Evolutionary conservation across 257 asterid species (phyloP).

Genomic region (Penstemon newberryi): DNA sequence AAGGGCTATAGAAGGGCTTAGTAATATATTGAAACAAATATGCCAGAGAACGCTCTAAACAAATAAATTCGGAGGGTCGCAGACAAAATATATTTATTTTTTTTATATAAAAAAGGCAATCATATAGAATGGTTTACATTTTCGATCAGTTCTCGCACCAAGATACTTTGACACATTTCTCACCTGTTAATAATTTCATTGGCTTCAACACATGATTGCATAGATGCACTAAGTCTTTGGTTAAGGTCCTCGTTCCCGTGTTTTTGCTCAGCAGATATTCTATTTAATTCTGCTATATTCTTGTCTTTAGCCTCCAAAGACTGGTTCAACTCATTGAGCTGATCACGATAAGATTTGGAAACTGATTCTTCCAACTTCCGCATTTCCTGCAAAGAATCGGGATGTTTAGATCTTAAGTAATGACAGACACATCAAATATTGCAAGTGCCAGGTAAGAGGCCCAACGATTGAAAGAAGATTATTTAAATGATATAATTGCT

Average conservation of each 20-base stretch:
- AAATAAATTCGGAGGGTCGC: no score
- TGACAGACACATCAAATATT: slow-evolving; percentile 16
- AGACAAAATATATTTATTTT: slow-evolving; percentile 10
- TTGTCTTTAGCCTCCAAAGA: slow-evolving; percentile 66
- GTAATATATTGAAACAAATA: slow-evolving; percentile 19
- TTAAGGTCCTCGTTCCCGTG: slow-evolving; percentile 74
- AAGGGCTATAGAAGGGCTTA: slow-evolving; percentile 5
- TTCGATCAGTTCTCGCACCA: slow-evolving; percentile 21
- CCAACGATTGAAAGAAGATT: slow-evolving; percentile 8
- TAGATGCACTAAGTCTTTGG: slow-evolving; percentile 73
- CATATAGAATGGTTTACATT: slow-evolving; percentile 3
- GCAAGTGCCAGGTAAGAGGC: neutral
- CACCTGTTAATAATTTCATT: slow-evolving; percentile 90
- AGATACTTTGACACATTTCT: slow-evolving; percentile 28
- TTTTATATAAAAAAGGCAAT: neutral
- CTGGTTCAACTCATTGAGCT: slow-evolving; percentile 57
- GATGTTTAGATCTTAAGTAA: slow-evolving; percentile 7
- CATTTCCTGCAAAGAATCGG: slow-evolving; percentile 58
- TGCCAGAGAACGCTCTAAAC: neutral
- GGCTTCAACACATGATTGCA: slow-evolving; percentile 82
- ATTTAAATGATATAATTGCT: slow-evolving; percentile 11
- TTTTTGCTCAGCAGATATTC: slow-evolving; percentile 71
- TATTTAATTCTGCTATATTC: slow-evolving; percentile 58
- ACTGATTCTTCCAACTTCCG: slow-evolving; percentile 69
- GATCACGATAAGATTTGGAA: slow-evolving; percentile 63